A percentile compares a stretch with the other conserved stretches of the same genome.
Evolutionary conservation across 2,329 filamentous ascomycete species (phyloP).

Genomic region (Colletotrichum sp.): DNA sequence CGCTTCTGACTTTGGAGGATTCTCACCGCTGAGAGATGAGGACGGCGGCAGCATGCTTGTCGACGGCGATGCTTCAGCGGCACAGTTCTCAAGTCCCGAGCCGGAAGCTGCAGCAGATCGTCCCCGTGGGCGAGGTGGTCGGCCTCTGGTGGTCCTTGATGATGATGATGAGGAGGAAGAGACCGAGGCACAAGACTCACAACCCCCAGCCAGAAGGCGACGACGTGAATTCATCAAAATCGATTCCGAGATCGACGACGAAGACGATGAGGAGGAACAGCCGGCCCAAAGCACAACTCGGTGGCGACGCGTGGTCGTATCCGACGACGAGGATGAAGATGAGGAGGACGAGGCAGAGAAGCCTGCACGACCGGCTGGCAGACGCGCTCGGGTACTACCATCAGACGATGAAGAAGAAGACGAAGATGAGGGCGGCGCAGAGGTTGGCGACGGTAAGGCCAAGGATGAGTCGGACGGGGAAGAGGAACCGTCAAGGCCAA

Average conservation of each 20-base stretch:
- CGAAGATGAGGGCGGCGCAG: constrained; percentile 14
- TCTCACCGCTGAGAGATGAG: constrained; percentile 12
- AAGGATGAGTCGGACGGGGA: not conserved
- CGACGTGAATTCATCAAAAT: not conserved
- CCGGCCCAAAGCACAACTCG: constrained; percentile 20
- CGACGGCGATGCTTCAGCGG: constrained; percentile 5
- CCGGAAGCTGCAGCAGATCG: constrained; percentile 16
- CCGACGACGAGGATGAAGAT: constrained; percentile 26
- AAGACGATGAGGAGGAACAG: not conserved
- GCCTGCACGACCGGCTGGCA: not conserved
- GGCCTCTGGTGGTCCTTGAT: constrained; percentile 34
- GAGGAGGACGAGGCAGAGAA: not conserved
- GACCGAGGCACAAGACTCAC: not conserved
- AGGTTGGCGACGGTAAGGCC: not conserved
- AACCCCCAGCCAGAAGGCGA: not conserved
- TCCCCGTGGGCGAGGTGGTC: not conserved
- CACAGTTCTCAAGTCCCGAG: constrained; percentile 36
- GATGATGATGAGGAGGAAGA: constrained; percentile 24
- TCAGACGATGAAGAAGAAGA: constrained; percentile 14
- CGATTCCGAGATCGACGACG: constrained; percentile 11
- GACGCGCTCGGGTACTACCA: not conserved
- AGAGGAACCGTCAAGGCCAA: not conserved
- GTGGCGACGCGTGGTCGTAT: constrained; percentile 16
- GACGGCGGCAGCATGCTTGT: constrained; percentile 12
- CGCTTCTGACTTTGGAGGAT: constrained; percentile 4